A percentile compares a stretch with the other conserved stretches of the same genome.
Evolutionary conservation across 257 asterid genomes (phyloP).

Genomic region (Oldenlandia corymbosa): DNA sequence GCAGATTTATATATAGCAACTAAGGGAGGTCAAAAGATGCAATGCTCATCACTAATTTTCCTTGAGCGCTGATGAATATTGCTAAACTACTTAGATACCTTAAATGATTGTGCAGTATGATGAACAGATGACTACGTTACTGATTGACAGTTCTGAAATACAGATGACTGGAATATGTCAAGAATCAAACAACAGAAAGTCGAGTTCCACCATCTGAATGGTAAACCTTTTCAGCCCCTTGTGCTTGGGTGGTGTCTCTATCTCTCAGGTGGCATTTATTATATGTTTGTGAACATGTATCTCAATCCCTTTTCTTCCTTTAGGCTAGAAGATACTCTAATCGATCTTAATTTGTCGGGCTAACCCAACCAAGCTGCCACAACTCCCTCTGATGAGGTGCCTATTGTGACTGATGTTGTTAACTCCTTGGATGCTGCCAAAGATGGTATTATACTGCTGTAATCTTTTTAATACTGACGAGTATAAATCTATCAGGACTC

Average conservation of each 20-base stretch:
- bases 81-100: not conserved
- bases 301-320: slow-evolving; percentile 17
- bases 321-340: slow-evolving; percentile 95
- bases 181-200: slow-evolving; percentile 38
- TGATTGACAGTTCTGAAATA: slow-evolving; percentile 17
- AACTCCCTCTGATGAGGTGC: slow-evolving; percentile 23
- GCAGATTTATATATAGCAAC: not conserved
- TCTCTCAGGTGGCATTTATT: slow-evolving; percentile 7
- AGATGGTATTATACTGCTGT: slow-evolving; percentile 33
- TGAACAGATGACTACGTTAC: not conserved
- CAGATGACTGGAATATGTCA: slow-evolving; percentile 39
- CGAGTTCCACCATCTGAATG: slow-evolving; percentile 96
- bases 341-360: slow-evolving; percentile 73
- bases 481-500: slow-evolving; percentile 14
- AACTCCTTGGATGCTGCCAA: slow-evolving; percentile 22
- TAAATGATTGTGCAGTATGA: not conserved
- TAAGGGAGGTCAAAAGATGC: not conserved
- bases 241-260: slow-evolving; percentile 5
- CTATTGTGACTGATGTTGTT: slow-evolving; percentile 19
- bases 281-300: not conserved
- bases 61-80: not conserved
- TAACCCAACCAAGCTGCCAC: slow-evolving; percentile 38
- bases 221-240: slow-evolving; percentile 31
- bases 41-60: not conserved
- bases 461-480: slow-evolving; percentile 13